These are phyloP conservation scores for Starmerella apicola DNA, from an alignment of 805 yeast species.

Conservation along the genomic window DNA sequence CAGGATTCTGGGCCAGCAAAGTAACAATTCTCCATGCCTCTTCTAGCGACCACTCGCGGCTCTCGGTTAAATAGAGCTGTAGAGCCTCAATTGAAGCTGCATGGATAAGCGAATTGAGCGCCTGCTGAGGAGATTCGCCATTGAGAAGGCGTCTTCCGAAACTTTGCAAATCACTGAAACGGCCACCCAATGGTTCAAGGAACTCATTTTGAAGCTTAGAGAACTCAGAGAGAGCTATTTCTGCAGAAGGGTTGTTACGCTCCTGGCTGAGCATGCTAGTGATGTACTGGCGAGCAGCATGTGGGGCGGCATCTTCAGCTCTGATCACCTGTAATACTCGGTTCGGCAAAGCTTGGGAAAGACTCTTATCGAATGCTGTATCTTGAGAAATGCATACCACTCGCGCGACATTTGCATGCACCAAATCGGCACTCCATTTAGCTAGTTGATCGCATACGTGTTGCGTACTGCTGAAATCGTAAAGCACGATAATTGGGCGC, in stretches of 20 bases:
- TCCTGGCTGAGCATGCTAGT: constrained; percentile 24
- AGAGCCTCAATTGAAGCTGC: constrained; percentile 83
- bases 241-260: not conserved
- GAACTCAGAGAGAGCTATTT: constrained; percentile 5
- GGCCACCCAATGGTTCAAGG: constrained; percentile 76
- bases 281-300: constrained; percentile 60
- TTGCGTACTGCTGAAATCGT: constrained; percentile 20
- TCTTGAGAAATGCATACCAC: constrained; percentile 82
- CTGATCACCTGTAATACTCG: constrained; percentile 68
- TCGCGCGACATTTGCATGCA: constrained; percentile 72
- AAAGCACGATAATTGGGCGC: constrained; percentile 19
- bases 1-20: constrained; percentile 34
- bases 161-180: constrained; percentile 86
- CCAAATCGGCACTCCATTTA: constrained; percentile 76
- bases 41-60: constrained; percentile 48
- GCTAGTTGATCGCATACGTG: constrained; percentile 56
- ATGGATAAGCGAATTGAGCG: constrained; percentile 62
- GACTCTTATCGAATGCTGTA: constrained; percentile 55
- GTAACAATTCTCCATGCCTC: constrained; percentile 84
- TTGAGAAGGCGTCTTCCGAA: constrained; percentile 76
- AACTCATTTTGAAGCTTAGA: constrained; percentile 22
- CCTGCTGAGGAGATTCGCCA: constrained; percentile 73
- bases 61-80: constrained; percentile 47
- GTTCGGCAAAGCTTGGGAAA: constrained; percentile 67
- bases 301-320: constrained; percentile 68